phyloP scores from a whole-genome alignment of 2,329 filamentous ascomycete species.

The Trichophyton simii region DNA sequence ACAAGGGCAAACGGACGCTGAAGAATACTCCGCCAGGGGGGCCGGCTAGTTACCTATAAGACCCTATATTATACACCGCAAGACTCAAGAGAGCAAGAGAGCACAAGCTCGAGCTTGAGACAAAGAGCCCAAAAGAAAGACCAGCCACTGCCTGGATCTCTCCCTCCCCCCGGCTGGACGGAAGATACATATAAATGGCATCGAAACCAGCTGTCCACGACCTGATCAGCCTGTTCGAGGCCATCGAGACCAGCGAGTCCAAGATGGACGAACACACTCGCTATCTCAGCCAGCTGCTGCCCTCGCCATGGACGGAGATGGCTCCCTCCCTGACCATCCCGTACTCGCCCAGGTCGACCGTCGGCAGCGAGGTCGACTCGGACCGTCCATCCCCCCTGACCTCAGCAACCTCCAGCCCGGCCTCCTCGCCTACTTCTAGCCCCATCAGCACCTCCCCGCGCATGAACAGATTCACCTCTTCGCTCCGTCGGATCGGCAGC shows the following conservation, averaged over 20 bases:
- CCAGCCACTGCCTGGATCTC: background rate
- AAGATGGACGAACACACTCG: constrained; percentile 9
- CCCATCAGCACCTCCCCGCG: constrained; percentile 16
- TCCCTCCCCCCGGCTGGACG: too few species aligned
- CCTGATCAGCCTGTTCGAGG: constrained; percentile 16
- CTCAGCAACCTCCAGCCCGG: constrained; percentile 21
- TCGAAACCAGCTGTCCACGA: constrained; percentile 14
- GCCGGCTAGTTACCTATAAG: background rate
- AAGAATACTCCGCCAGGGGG: background rate
- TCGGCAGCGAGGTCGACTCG: constrained; percentile 13
- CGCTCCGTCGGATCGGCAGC: constrained; percentile 12
- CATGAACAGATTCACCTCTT: constrained; percentile 17
- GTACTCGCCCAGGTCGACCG: constrained; percentile 17
- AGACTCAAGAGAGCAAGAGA: background rate
- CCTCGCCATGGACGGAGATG: constrained; percentile 21
- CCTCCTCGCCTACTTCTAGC: constrained; percentile 21
- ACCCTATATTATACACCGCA: background rate
- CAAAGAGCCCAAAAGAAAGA: background rate
- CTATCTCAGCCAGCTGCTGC: constrained; percentile 8
- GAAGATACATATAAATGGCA: background rate
- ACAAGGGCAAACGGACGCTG: background rate
- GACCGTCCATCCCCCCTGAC: constrained; percentile 19
- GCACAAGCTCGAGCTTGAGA: background rate
- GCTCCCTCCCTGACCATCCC: constrained; percentile 22
- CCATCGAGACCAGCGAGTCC: constrained; percentile 9